Evolutionary conservation across 768 basidiomycete species (phyloP).

Genomic region (Suillus luteus): DNA sequence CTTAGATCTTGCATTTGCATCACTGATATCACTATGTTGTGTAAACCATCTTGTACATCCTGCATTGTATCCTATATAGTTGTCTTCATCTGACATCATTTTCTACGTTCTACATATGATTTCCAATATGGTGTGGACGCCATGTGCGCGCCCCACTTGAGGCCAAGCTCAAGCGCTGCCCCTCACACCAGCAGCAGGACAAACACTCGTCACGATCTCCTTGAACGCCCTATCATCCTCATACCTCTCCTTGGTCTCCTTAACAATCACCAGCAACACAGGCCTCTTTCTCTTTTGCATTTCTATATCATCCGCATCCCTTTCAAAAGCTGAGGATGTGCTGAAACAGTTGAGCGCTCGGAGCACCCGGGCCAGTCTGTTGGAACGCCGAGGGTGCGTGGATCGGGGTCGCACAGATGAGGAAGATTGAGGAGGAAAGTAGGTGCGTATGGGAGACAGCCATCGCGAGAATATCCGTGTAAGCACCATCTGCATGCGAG

Average conservation of each 20-base stretch:
- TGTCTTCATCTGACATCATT: not conserved
- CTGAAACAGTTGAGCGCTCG: conserved; percentile 38
- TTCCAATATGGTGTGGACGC: too few relatives aligned
- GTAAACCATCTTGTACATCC: not conserved
- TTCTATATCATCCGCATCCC: conserved; percentile 29
- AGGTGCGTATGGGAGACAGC: conserved; percentile 32
- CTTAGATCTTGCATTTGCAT: conserved; percentile 31
- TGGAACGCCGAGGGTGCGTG: conserved; percentile 22
- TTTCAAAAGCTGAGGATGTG: conserved; percentile 32
- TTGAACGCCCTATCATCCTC: conserved; percentile 37
- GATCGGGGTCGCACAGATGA: conserved; percentile 6
- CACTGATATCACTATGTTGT: not conserved
- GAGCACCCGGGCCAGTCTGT: conserved; percentile 21
- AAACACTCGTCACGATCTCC: conserved; percentile 29
- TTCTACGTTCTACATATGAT: too few relatives aligned
- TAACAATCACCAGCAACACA: conserved; percentile 35
- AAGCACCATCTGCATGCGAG: not conserved
- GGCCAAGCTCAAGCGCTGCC: not conserved
- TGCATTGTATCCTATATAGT: not conserved
- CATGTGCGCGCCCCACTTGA: too few relatives aligned
- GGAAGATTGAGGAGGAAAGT: conserved; percentile 21
- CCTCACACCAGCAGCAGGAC: conserved; percentile 23
- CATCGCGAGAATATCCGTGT: not conserved
- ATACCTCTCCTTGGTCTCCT: conserved; percentile 35
- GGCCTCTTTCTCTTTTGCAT: conserved; percentile 12